These are phyloP conservation scores for Tuber umbilicatum DNA, from an alignment of 495 filamentous ascomycete genomes.

Conservation along the genomic window DNA sequence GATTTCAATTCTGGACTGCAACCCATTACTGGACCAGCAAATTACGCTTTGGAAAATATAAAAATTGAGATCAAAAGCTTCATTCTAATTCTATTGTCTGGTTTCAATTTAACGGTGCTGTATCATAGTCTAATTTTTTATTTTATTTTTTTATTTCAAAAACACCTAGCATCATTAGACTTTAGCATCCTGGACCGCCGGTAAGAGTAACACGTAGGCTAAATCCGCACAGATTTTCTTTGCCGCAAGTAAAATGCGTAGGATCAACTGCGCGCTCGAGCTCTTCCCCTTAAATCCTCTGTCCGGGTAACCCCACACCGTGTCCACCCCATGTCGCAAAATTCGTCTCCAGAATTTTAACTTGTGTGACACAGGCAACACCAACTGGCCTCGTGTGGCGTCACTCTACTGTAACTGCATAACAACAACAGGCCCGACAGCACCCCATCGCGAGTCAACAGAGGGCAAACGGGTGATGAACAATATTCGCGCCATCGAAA, in stretches of 20 bases:
- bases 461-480: conserved; percentile 58
- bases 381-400: conserved; percentile 7
- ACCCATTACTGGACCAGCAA: background rate
- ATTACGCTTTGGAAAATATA: background rate
- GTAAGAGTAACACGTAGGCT: background rate
- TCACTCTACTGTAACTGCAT: background rate
- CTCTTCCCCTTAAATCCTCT: background rate
- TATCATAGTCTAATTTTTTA: background rate
- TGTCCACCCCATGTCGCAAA: background rate
- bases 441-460: conserved; percentile 25
- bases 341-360: background rate
- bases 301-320: conserved; percentile 33
- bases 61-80: background rate
- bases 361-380: conserved; percentile 12
- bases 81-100: background rate
- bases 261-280: background rate
- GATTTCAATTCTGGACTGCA: background rate
- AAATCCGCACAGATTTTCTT: background rate
- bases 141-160: background rate
- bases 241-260: background rate
- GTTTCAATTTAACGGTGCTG: background rate
- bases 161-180: background rate
- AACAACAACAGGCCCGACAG: background rate
- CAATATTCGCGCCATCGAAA: conserved; percentile 79
- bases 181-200: too few species aligned